phyloP scores from a whole-genome alignment of 169 alveolate species.

The Plasmodium adleri region DNA sequence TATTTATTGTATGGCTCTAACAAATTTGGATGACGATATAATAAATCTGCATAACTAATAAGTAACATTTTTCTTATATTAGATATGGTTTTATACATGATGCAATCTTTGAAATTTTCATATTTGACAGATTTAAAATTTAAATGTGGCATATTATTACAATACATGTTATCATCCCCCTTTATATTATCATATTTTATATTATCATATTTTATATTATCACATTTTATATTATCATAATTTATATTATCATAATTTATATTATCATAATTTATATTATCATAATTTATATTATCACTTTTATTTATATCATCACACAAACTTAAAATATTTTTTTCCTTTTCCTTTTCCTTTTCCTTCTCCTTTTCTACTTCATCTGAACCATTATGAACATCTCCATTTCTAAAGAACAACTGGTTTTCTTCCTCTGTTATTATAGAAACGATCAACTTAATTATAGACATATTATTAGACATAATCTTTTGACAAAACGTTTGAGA shows the following conservation, averaged over 20 bases:
- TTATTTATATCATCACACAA: background rate
- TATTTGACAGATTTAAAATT: background rate
- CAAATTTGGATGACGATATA: slow-evolving; percentile 86
- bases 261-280: background rate
- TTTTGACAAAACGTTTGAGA: slow-evolving; percentile 64
- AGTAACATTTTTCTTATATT: slow-evolving; percentile 80
- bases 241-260: too few relatives aligned
- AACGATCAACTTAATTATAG: slow-evolving; percentile 56
- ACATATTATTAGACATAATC: slow-evolving; percentile 7
- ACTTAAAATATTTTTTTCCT: background rate
- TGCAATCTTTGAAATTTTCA: background rate
- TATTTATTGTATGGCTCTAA: slow-evolving; percentile 85
- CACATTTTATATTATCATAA: background rate
- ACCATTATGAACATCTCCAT: background rate
- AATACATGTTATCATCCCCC: too few relatives aligned
- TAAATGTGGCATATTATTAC: too few relatives aligned
- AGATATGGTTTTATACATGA: slow-evolving; percentile 39
- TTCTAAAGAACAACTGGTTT: slow-evolving; percentile 28
- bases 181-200: too few relatives aligned
- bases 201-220: background rate
- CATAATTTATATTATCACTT: background rate
- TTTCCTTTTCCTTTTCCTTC: slow-evolving; percentile 3
- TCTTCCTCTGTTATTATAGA: slow-evolving; percentile 47
- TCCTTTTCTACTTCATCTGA: slow-evolving; percentile 3
- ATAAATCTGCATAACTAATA: slow-evolving; percentile 86